Conservation (phyloP, 2,329 filamentous ascomycete genomes). For the Microdochium bolleyi region DNA sequence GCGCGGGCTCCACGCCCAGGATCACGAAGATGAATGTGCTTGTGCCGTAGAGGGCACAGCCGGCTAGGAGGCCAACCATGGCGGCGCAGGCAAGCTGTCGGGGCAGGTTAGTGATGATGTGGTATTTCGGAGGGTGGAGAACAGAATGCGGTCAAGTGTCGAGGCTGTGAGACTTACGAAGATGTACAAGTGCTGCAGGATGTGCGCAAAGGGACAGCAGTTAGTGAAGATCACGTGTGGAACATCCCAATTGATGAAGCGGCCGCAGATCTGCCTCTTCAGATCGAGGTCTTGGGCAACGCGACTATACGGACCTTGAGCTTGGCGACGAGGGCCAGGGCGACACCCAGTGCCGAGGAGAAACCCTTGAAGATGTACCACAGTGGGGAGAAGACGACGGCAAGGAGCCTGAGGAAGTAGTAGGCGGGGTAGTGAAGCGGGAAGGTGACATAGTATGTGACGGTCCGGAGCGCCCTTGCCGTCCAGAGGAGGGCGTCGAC, state of each 20-base stretch:
- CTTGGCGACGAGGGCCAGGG: slow-evolving; percentile 11
- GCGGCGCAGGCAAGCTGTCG: slow-evolving; percentile 18
- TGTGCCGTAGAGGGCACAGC: slow-evolving; percentile 14
- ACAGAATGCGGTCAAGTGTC: too few relatives aligned
- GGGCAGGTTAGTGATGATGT: background rate
- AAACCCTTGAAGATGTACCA: slow-evolving; percentile 10
- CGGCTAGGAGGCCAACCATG: slow-evolving; percentile 18
- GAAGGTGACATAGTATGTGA: slow-evolving; percentile 15
- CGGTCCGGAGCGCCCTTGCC: slow-evolving; percentile 6
- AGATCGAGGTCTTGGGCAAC: too few relatives aligned
- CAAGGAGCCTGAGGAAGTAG: slow-evolving; percentile 11
- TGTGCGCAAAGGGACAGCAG: too few relatives aligned
- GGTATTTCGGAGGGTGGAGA: background rate
- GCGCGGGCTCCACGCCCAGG: slow-evolving; percentile 13
- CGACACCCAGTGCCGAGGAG: slow-evolving; percentile 6
- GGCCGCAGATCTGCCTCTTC: too few relatives aligned
- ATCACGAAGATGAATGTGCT: slow-evolving; percentile 17
- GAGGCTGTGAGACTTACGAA: slow-evolving; percentile 22
- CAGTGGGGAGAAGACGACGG: slow-evolving; percentile 19
- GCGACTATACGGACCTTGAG: too few relatives aligned
- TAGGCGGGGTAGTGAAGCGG: slow-evolving; percentile 19
- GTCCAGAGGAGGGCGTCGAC: slow-evolving; percentile 8
- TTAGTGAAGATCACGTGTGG: too few relatives aligned
- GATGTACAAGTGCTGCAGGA: slow-evolving; percentile 19
- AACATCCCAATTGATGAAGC: too few relatives aligned